Evolutionary conservation across 331 rosid genomes (phyloP).

Genomic region (Spiraea crenata): DNA sequence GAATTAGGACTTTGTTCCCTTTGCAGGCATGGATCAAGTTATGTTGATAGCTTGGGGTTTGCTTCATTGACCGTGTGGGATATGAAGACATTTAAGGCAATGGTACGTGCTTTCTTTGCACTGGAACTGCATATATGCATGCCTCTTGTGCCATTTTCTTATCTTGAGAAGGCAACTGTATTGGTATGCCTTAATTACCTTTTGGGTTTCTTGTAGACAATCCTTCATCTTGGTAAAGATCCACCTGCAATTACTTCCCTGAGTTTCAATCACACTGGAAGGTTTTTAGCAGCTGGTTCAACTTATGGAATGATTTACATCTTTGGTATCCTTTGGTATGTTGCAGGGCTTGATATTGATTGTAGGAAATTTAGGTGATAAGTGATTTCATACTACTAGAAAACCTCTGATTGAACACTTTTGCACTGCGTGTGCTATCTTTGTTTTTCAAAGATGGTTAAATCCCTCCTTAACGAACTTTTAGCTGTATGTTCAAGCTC

Average conservation of each 20-base stretch:
- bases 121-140: conserved; percentile 3
- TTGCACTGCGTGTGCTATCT: background rate
- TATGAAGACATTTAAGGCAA: conserved; percentile 88
- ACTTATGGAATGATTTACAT: conserved; percentile 96
- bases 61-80: conserved; percentile 92
- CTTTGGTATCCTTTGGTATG: conserved; percentile 78
- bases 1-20: conserved; percentile 26
- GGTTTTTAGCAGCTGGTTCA: conserved; percentile 87
- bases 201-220: conserved; percentile 74
- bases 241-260: conserved; percentile 92
- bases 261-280: conserved; percentile 94
- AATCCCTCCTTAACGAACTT: background rate
- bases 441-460: background rate
- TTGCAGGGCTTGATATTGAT: background rate
- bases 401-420: background rate
- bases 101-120: conserved; percentile 57
- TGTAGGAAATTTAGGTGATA: background rate
- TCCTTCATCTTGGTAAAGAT: conserved; percentile 94
- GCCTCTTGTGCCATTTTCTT: background rate
- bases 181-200: conserved; percentile 41
- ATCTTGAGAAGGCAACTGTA: background rate
- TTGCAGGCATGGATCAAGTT: conserved; percentile 56
- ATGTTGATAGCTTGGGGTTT: conserved; percentile 57
- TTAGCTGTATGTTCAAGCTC: no score
- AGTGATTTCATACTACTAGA: background rate